A percentile compares a stretch with the other conserved stretches of the same genome.
phyloP scores from a whole-genome alignment of 129 eudicot species.

The Flaveria trinervia region DNA sequence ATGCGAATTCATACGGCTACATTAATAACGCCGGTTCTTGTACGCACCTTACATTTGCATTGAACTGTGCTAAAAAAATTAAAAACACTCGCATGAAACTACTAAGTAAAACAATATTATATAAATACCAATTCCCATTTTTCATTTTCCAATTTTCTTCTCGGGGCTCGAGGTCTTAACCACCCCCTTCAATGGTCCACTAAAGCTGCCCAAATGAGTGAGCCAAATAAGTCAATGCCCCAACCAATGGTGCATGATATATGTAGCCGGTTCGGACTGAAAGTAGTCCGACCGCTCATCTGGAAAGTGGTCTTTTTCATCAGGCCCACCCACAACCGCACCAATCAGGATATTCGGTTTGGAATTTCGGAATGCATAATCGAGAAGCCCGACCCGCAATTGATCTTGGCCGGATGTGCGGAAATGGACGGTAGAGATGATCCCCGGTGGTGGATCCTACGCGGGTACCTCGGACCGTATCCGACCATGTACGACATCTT shows the following conservation, averaged over 20 bases:
- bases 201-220: conserved; percentile 95
- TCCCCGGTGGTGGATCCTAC: conserved; percentile 97
- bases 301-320: conserved; percentile 73
- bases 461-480: conserved; percentile 83
- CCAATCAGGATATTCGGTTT: conserved; percentile 71
- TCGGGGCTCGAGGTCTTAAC: conserved; percentile 39
- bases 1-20: conserved; percentile 38
- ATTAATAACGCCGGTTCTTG: conserved; percentile 46
- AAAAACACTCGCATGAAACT: conserved; percentile 22
- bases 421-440: conserved; percentile 81
- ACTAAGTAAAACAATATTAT: conserved; percentile 12
- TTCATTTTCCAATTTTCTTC: conserved; percentile 21
- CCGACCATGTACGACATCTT: conserved; percentile 98
- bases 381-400: conserved; percentile 74
- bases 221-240: conserved; percentile 85
- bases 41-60: conserved; percentile 42
- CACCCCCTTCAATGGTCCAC: conserved; percentile 14
- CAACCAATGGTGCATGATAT: conserved; percentile 95
- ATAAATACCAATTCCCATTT: conserved; percentile 11
- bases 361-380: conserved; percentile 70
- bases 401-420: conserved; percentile 78
- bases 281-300: conserved; percentile 85
- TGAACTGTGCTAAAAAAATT: conserved; percentile 22
- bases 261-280: conserved; percentile 97
- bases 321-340: conserved; percentile 97